Conservation (phyloP, 208 protist genomes). For the Wallacemonas sp. region DNA sequence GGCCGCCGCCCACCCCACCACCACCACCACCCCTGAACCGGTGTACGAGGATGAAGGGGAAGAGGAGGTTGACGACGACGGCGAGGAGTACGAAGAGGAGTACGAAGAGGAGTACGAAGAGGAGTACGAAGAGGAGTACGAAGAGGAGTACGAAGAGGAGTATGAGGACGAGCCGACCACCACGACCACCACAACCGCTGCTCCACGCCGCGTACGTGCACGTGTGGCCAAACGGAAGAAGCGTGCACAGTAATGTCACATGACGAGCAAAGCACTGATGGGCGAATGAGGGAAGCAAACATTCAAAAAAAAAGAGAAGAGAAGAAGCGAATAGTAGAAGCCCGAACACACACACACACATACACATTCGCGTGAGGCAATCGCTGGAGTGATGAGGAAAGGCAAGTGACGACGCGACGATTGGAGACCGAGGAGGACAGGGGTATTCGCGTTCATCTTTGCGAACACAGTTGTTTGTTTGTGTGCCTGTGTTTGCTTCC, state of each 20-base stretch:
- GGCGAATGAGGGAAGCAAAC: no score
- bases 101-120: conserved; percentile 17
- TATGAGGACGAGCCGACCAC: conserved; percentile 1
- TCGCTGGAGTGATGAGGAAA: not conserved
- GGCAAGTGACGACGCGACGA: no score
- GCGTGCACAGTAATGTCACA: no score
- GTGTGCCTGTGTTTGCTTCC: no score
- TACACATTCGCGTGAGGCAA: not conserved
- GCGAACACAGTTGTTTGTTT: no score
- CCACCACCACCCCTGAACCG: not conserved
- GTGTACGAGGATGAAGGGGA: not conserved
- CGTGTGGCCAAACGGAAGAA: conserved; percentile 10
- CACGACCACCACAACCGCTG: conserved; percentile 12
- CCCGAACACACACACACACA: conserved; percentile 1
- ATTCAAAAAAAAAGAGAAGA: conserved; percentile 18
- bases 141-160: conserved; percentile 1
- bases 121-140: conserved; percentile 11
- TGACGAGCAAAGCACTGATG: no score
- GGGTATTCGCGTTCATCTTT: no score
- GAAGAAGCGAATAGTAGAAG: not conserved
- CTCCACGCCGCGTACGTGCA: not conserved
- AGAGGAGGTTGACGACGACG: conserved; percentile 19
- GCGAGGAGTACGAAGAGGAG: conserved; percentile 16
- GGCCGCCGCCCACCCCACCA: not conserved
- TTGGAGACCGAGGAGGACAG: no score